A percentile compares a stretch with the other conserved stretches of the same genome.
These are phyloP conservation scores for Phytophthora europaea DNA, from an alignment of 352 stramenopile genomes.

Conservation along the genomic window DNA sequence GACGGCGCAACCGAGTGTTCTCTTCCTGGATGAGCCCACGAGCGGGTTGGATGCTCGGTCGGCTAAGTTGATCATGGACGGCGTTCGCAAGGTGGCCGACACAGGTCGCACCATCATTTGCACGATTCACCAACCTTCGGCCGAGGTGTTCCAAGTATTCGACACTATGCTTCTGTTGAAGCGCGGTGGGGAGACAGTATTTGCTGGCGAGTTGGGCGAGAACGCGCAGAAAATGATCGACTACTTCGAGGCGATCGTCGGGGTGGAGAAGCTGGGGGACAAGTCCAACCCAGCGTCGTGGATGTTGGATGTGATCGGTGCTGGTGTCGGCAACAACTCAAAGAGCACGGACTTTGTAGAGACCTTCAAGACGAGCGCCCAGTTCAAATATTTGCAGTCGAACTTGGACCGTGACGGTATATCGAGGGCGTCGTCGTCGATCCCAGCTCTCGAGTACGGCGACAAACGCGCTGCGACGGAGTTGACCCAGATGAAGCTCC, in stretches of 20 bases:
- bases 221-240: slow-evolving; percentile 24
- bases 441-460: slow-evolving; percentile 12
- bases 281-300: slow-evolving; percentile 21
- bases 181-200: slow-evolving; percentile 24
- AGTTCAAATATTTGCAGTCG: slow-evolving; percentile 2
- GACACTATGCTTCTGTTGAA: slow-evolving; percentile 26
- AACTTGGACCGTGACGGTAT: slow-evolving; percentile 16
- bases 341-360: slow-evolving; percentile 11
- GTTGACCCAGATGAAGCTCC: slow-evolving; percentile 27
- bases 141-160: slow-evolving; percentile 25
- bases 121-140: slow-evolving; percentile 22
- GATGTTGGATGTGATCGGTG: slow-evolving; percentile 28
- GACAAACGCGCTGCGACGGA: slow-evolving; percentile 25
- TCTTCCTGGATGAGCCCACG: slow-evolving; percentile 30
- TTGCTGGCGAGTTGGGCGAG: slow-evolving; percentile 12
- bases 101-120: slow-evolving; percentile 16
- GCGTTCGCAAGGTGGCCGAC: slow-evolving; percentile 28
- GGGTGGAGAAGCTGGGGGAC: slow-evolving; percentile 8
- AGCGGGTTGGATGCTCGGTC: slow-evolving; percentile 27
- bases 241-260: slow-evolving; percentile 22
- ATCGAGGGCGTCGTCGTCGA: not conserved
- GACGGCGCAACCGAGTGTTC: slow-evolving; percentile 17
- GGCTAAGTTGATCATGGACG: slow-evolving; percentile 28
- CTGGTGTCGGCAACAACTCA: slow-evolving; percentile 20
- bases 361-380: slow-evolving; percentile 11